Evolutionary conservation across 2,329 filamentous ascomycete species (phyloP).

Genomic region (Penicillium sp.): DNA sequence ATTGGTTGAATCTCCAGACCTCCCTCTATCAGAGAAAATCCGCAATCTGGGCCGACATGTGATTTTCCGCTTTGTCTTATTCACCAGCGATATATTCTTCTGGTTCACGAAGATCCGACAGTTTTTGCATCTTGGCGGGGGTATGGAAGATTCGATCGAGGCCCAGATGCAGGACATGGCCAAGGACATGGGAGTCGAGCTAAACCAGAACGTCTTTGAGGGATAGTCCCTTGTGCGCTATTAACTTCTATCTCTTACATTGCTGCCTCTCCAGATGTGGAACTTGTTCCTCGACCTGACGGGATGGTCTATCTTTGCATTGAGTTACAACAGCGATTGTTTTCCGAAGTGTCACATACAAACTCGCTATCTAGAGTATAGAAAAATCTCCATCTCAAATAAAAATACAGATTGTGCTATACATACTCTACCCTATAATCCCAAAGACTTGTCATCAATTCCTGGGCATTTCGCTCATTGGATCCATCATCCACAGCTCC

Average conservation of each 20-base stretch:
- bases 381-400: conserved; percentile 5
- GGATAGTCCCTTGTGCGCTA: no score
- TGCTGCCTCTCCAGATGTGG: not conserved
- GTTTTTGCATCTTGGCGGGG: conserved; percentile 73
- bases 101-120: conserved; percentile 80
- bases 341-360: conserved; percentile 7
- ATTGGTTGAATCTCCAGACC: conserved; percentile 73
- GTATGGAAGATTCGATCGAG: conserved; percentile 96
- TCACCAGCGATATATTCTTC: conserved; percentile 79
- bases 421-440: no score
- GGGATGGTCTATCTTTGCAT: not conserved
- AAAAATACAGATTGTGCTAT: not conserved
- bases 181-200: conserved; percentile 86
- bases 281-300: not conserved
- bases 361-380: conserved; percentile 7
- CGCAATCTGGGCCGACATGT: conserved; percentile 76
- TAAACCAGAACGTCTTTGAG: conserved; percentile 87
- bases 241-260: not conserved
- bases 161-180: conserved; percentile 84
- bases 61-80: conserved; percentile 77
- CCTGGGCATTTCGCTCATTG: no score
- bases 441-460: no score
- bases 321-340: not conserved
- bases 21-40: conserved; percentile 66
- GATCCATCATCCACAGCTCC: conserved; percentile 23